Evolutionary conservation across 2,329 filamentous ascomycete genomes (phyloP).

Genomic region (Claviceps fusiformis): DNA sequence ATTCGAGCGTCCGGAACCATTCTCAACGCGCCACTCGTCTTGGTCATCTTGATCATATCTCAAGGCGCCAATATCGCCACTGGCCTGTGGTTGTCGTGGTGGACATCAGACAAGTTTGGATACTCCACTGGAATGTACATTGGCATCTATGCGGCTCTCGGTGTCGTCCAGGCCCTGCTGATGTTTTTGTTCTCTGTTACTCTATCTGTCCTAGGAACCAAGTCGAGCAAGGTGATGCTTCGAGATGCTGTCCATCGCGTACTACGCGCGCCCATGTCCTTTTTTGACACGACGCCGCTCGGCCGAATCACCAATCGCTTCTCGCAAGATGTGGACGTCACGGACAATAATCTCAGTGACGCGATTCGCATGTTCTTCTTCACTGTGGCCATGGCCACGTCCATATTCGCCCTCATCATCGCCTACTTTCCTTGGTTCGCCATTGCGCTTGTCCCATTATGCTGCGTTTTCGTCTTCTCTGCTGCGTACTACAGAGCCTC

Average conservation of each 20-base stretch:
- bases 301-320: constrained; percentile 95
- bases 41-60: constrained; percentile 51
- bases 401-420: constrained; percentile 81
- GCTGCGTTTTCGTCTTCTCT: constrained; percentile 66
- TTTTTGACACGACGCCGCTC: constrained; percentile 93
- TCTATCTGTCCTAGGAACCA: constrained; percentile 68
- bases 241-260: constrained; percentile 66
- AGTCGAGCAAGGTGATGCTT: constrained; percentile 69
- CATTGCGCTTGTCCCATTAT: constrained; percentile 48
- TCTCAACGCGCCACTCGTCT: constrained; percentile 51
- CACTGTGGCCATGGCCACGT: constrained; percentile 67
- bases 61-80: constrained; percentile 80
- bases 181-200: constrained; percentile 71
- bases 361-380: constrained; percentile 87
- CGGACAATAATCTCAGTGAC: constrained; percentile 87
- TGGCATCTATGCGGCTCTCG: constrained; percentile 57
- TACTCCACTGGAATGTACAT: constrained; percentile 59
- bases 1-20: constrained; percentile 61
- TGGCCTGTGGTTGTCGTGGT: constrained; percentile 86
- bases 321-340: constrained; percentile 86
- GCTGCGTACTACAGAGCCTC: constrained; percentile 82
- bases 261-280: constrained; percentile 63
- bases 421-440: constrained; percentile 88
- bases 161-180: constrained; percentile 54
- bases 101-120: constrained; percentile 69